A percentile compares a stretch with the other conserved stretches of the same genome.
Conservation (phyloP, 306 rosid species). For the Bauhinia variegata region DNA sequence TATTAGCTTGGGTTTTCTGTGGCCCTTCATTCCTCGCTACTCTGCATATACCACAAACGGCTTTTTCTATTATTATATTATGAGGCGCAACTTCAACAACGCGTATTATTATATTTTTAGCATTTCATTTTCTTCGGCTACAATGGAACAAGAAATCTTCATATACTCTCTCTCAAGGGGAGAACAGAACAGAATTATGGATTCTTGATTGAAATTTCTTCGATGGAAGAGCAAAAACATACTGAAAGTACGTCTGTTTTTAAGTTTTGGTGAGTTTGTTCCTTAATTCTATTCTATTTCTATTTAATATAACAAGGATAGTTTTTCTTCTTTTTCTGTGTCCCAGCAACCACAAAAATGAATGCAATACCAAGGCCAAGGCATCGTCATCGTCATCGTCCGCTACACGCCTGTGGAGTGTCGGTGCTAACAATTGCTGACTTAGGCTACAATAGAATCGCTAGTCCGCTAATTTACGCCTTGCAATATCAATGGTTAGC, state of each 20-base stretch:
- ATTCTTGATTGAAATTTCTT: too few relatives aligned
- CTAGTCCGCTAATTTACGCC: slow-evolving; percentile 46
- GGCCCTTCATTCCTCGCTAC: not conserved
- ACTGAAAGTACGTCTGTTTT: too few relatives aligned
- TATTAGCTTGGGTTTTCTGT: too few relatives aligned
- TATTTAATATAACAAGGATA: too few relatives aligned
- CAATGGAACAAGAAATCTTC: not conserved
- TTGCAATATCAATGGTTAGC: slow-evolving; percentile 50
- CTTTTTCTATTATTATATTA: too few relatives aligned
- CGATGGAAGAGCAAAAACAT: too few relatives aligned
- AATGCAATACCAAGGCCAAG: too few relatives aligned
- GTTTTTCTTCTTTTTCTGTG: slow-evolving; percentile 6
- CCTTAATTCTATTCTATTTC: too few relatives aligned
- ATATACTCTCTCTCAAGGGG: not conserved
- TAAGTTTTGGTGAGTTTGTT: too few relatives aligned
- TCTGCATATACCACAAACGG: not conserved
- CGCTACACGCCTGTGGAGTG: slow-evolving; percentile 63
- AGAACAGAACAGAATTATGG: not conserved
- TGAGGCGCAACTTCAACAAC: too few relatives aligned
- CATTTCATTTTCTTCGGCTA: not conserved
- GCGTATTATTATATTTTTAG: too few relatives aligned
- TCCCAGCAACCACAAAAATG: slow-evolving; percentile 34
- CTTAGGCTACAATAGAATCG: slow-evolving; percentile 39
- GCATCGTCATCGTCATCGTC: too few relatives aligned
- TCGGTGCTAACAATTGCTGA: slow-evolving; percentile 51